Conservation (phyloP, 1,139 yeast species). For the Pneumocystis carinii region DNA sequence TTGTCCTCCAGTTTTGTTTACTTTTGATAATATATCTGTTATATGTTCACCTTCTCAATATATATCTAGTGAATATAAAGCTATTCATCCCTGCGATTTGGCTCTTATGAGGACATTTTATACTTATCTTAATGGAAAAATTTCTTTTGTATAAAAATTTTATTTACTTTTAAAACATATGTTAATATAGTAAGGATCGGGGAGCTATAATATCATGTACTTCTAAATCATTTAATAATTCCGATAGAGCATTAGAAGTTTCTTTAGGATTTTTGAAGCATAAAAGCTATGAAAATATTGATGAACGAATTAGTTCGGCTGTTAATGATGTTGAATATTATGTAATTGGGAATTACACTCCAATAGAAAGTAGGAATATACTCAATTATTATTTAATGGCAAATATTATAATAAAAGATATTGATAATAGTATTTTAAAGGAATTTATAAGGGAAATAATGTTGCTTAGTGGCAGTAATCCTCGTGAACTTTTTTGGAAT, state of each 20-base stretch:
- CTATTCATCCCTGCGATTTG: conserved; percentile 10
- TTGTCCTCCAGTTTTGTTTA: conserved; percentile 8
- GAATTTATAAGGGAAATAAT: not conserved
- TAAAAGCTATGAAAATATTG: not conserved
- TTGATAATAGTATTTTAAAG: not conserved
- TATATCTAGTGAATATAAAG: conserved; percentile 1
- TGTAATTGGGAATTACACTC: not conserved
- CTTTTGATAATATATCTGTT: conserved; percentile 9
- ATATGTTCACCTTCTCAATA: conserved; percentile 9
- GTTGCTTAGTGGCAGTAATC: not conserved
- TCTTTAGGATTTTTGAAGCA: not conserved
- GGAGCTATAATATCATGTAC: not conserved
- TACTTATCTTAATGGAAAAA: conserved; percentile 7
- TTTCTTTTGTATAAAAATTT: not conserved
- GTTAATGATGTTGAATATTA: not conserved
- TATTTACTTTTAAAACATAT: not conserved
- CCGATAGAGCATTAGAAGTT: not conserved
- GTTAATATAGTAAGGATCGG: not conserved
- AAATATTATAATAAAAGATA: not conserved
- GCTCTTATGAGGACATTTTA: conserved; percentile 3
- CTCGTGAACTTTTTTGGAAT: not conserved
- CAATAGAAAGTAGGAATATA: not conserved
- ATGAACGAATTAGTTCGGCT: not conserved
- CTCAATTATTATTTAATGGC: not conserved
- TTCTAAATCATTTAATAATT: not conserved